Evolutionary conservation across 768 basidiomycete genomes (phyloP), one percentile per base, ranked within the genome.

Genomic region (Boletales sp.): DNA sequence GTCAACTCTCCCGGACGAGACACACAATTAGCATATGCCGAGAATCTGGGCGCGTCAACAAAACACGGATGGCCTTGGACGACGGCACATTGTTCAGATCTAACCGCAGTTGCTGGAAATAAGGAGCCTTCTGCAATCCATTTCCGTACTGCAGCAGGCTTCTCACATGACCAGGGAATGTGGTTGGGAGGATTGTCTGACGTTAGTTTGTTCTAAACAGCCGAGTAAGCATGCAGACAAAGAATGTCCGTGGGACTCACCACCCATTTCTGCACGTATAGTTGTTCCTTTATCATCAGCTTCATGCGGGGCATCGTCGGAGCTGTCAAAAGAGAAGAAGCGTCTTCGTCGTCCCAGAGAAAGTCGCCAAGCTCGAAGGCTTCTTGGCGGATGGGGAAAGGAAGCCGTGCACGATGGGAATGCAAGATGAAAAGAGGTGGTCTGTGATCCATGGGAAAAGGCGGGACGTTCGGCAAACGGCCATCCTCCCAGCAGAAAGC

Each of bases 281-380:
- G 46, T 6, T 53, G 62, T 50, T 73, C 72, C 54, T 56, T 61
- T 31, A 73, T 56, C 62, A 71, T 59, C 54, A 63, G 21, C 30
- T 61, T 66, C 60, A 73, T 60, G 37, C 72, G 70, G 18, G 71
- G 69, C n/a, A 53, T 40, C 4, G 70, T 73, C 14, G 70, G 71
- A 18, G 59, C 56, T 11, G 70, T 65, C 42, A 63, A 48, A 39
- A 67, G 49, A 14, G 49, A 48, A 37, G 34, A 35, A 38, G 25
- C 8, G 12, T 45, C 39, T 33, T 54, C 56, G 52, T 65, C 60
- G 35, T 58, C 63, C 25, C 41, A n/a, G 21, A 21, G 51, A 19
- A 63, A 35, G 50, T 57, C 51, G 37, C 55, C 57, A 36, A 51
- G 32, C 48, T 63, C 57, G 48, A 59, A 54, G 34, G 47, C 57